Conservation (phyloP, 108 stramenopile genomes). For the Fragilariopsis cylindrus region DNA sequence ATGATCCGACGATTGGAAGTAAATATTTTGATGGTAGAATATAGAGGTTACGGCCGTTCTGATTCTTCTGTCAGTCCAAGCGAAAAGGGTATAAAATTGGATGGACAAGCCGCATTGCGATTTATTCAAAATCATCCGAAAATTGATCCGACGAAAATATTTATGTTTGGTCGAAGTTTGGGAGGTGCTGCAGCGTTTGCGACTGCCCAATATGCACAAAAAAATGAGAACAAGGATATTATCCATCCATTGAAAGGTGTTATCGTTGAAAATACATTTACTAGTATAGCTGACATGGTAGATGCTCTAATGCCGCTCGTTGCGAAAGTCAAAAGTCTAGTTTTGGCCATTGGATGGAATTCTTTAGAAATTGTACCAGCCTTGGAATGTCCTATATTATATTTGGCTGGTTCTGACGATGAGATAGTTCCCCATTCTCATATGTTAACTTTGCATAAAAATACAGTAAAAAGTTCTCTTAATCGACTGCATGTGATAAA, state of each 20-base stretch:
- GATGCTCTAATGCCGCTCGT: constrained; percentile 90
- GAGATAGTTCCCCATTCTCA: constrained; percentile 93
- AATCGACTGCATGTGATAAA: constrained; percentile 62
- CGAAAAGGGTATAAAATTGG: constrained; percentile 83
- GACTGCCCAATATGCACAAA: constrained; percentile 69
- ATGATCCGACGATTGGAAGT: constrained; percentile 68
- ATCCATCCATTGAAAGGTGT: constrained; percentile 71
- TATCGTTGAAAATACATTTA: constrained; percentile 96
- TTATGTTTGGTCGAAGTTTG: constrained; percentile 88
- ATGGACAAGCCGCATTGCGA: constrained; percentile 82
- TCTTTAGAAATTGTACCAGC: constrained; percentile 53
- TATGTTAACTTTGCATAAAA: constrained; percentile 73
- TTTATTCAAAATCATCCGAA: constrained; percentile 44
- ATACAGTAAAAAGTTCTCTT: constrained; percentile 23
- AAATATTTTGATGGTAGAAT: constrained; percentile 91
- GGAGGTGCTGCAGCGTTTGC: constrained; percentile 95
- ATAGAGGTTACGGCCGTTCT: constrained; percentile 90
- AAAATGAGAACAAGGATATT: constrained; percentile 14
- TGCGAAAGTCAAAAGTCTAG: constrained; percentile 77
- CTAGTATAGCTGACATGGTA: constrained; percentile 90
- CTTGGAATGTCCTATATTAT: constrained; percentile 72
- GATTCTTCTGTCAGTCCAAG: constrained; percentile 55
- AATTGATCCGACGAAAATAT: constrained; percentile 65
- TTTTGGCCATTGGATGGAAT: constrained; percentile 88
- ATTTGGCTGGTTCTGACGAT: constrained; percentile 85